Conservation (phyloP, 352 stramenopile genomes). For the Globisporangium nunn region DNA sequence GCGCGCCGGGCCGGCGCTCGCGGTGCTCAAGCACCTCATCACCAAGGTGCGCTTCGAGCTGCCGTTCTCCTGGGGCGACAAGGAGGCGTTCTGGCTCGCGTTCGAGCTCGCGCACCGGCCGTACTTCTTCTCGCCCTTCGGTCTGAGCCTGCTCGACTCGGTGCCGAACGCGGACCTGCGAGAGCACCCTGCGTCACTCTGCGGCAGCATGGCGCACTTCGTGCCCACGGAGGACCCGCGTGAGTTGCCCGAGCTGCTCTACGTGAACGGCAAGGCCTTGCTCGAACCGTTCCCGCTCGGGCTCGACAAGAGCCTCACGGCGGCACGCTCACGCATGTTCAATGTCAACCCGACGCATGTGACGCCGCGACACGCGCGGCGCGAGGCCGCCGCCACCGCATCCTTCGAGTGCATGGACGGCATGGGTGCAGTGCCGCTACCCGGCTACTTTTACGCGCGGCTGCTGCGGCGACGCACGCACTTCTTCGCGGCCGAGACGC, state of each 20-base stretch:
- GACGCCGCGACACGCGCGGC: conserved; percentile 7
- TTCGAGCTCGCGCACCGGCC: conserved; percentile 40
- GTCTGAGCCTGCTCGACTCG: conserved; percentile 39
- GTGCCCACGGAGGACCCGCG: conserved; percentile 28
- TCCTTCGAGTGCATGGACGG: conserved; percentile 47
- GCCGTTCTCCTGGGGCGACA: conserved; percentile 65
- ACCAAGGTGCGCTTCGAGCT: conserved; percentile 53
- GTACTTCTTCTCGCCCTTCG: conserved; percentile 67
- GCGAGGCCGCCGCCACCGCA: not conserved
- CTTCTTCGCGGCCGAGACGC: conserved; percentile 36
- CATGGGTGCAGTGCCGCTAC: conserved; percentile 24
- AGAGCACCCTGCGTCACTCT: conserved; percentile 49
- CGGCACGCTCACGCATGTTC: conserved; percentile 3
- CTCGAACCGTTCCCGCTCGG: conserved; percentile 53
- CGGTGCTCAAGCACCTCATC: conserved; percentile 65
- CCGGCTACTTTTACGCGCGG: conserved; percentile 27
- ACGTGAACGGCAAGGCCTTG: conserved; percentile 20
- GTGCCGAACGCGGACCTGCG: conserved; percentile 45
- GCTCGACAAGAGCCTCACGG: conserved; percentile 7
- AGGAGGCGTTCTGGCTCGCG: conserved; percentile 72
- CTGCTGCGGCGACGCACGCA: conserved; percentile 34
- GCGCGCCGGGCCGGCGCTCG: conserved; percentile 30
- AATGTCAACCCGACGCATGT: conserved; percentile 5
- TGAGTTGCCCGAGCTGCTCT: conserved; percentile 30
- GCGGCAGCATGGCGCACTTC: conserved; percentile 62